Percentiles rank a stretch among this genome's conserved stretches.
phyloP scores from a whole-genome alignment of 768 basidiomycete species.

The Mrakia hoshinonis region DNA sequence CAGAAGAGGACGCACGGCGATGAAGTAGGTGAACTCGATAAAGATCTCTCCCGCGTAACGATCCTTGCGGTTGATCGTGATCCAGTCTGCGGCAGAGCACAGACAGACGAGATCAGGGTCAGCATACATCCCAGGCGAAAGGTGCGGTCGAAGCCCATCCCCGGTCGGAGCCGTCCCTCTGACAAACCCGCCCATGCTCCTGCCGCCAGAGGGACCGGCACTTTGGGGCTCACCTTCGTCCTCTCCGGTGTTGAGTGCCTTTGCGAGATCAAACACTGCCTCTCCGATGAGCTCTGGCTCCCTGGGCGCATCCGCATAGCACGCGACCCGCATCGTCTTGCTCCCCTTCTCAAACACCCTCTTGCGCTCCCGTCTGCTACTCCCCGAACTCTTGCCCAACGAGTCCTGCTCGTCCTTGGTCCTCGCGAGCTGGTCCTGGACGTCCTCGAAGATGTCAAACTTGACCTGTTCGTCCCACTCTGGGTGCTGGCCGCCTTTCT shows the following conservation, averaged over 20 bases:
- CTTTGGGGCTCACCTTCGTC: constrained; percentile 74
- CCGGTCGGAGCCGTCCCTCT: background rate
- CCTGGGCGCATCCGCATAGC: constrained; percentile 69
- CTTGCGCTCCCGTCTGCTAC: constrained; percentile 29
- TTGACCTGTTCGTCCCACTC: constrained; percentile 85
- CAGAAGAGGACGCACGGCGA: constrained; percentile 45
- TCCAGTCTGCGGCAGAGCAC: constrained; percentile 64
- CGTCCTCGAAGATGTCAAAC: constrained; percentile 60
- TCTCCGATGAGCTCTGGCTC: constrained; percentile 74
- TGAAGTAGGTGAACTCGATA: constrained; percentile 87
- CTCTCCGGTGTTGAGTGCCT: constrained; percentile 74
- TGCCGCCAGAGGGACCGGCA: too few species aligned
- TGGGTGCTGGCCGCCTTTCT: constrained; percentile 86
- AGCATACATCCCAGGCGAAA: background rate
- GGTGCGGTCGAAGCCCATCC: background rate
- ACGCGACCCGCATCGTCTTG: constrained; percentile 59
- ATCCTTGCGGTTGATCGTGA: constrained; percentile 72
- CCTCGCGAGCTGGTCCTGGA: constrained; percentile 37
- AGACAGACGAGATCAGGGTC: background rate
- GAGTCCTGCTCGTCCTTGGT: constrained; percentile 24
- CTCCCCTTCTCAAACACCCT: constrained; percentile 32
- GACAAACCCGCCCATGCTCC: background rate
- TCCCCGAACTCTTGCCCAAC: constrained; percentile 28
- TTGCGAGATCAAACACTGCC: constrained; percentile 63
- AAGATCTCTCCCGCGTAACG: constrained; percentile 74